phyloP scores from a whole-genome alignment of 2,329 filamentous ascomycete species.

The Pochonia chlamydosporia region DNA sequence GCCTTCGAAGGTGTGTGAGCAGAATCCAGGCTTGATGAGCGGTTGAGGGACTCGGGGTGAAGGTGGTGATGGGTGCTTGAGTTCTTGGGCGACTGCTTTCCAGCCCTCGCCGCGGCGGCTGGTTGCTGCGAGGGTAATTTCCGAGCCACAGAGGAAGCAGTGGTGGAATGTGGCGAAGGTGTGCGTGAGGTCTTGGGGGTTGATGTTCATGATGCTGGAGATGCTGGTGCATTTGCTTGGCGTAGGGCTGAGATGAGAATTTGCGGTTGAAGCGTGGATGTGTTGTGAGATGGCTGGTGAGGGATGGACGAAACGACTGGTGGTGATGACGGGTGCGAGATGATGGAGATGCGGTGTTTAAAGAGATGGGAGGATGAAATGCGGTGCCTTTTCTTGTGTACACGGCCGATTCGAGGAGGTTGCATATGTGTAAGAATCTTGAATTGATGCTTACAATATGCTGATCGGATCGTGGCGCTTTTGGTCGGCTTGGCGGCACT shows the following conservation, averaged over 20 bases:
- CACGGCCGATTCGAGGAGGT: no score
- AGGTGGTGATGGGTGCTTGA: slow-evolving; percentile 5
- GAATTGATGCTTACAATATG: no score
- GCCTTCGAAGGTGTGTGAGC: neutral
- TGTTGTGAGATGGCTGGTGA: no score
- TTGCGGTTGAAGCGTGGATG: no score
- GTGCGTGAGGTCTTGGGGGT: neutral
- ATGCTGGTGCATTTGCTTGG: neutral
- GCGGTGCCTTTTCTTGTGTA: no score
- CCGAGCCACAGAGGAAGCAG: slow-evolving; percentile 8
- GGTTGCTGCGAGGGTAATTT: slow-evolving; percentile 5
- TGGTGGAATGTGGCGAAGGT: neutral
- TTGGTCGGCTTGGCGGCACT: no score
- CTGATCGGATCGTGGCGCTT: no score
- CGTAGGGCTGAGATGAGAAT: no score
- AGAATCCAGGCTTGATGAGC: slow-evolving; percentile 6
- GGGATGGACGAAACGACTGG: no score
- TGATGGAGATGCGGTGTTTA: neutral
- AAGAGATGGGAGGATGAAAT: neutral
- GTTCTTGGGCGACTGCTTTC: slow-evolving; percentile 6
- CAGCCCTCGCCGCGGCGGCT: slow-evolving; percentile 4
- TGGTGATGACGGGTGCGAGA: no score
- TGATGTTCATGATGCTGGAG: neutral
- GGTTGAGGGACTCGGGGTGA: neutral
- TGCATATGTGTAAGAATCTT: no score